These are phyloP conservation scores for Chaetomiaceae sp. DNA, from an alignment of 2,329 filamentous ascomycete genomes.

Conservation along the genomic window DNA sequence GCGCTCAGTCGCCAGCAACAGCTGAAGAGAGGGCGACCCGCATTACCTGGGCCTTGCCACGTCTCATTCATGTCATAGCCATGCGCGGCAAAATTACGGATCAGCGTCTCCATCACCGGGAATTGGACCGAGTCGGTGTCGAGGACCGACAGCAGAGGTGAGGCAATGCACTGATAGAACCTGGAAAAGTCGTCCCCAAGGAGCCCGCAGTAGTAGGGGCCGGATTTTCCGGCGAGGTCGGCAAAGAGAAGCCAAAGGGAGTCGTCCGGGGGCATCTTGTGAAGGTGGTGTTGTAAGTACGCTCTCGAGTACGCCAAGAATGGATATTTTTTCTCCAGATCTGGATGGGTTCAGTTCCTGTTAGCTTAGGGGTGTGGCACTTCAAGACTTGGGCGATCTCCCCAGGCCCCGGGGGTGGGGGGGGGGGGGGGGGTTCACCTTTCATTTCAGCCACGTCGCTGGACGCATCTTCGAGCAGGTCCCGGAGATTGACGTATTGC, in stretches of 20 bases:
- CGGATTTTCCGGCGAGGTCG: not conserved
- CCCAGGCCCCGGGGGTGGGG: too few relatives aligned
- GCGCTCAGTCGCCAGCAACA: not conserved
- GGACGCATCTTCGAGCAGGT: not conserved
- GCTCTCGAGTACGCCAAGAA: not conserved
- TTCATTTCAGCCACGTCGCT: not conserved
- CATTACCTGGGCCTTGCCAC: not conserved
- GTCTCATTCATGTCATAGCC: not conserved
- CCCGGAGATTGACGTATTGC: not conserved
- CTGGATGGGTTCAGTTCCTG: not conserved
- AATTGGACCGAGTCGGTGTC: not conserved
- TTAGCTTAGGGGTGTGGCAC: not conserved
- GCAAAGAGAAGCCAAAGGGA: not conserved
- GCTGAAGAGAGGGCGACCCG: not conserved
- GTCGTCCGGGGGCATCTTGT: not conserved
- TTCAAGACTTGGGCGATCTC: too few relatives aligned
- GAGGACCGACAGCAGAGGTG: not conserved
- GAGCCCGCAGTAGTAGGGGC: not conserved
- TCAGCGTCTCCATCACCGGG: not conserved
- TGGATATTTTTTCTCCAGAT: not conserved
- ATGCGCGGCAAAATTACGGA: not conserved
- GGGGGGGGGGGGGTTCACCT: not conserved
- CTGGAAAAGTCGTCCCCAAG: not conserved
- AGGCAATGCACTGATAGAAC: not conserved
- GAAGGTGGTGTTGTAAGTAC: not conserved